phyloP scores from a whole-genome alignment of 768 basidiomycete genomes.

The Pulveroboletus sp. region DNA sequence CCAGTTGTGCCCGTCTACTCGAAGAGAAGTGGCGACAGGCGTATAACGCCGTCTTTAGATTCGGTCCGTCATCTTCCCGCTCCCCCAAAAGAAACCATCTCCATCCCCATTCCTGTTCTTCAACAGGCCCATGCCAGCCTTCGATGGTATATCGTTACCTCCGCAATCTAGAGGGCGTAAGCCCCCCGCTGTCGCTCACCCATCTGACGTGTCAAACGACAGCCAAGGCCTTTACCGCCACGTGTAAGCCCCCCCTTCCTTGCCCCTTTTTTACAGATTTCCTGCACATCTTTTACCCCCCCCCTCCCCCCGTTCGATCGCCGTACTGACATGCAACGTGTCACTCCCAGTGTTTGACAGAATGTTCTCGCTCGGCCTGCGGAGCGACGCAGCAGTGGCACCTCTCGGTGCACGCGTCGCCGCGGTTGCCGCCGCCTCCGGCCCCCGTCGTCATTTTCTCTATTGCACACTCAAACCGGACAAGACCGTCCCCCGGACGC shows the following conservation, averaged over 20 bases:
- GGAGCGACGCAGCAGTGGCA: slow-evolving; percentile 61
- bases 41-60: slow-evolving; percentile 82
- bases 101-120: too few species aligned
- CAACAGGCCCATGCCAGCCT: slow-evolving; percentile 75
- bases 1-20: slow-evolving; percentile 74
- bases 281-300: neutral
- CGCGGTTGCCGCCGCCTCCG: slow-evolving; percentile 62
- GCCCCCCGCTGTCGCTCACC: slow-evolving; percentile 81
- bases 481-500: slow-evolving; percentile 39
- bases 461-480: slow-evolving; percentile 77
- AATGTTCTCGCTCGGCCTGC: slow-evolving; percentile 84
- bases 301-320: neutral
- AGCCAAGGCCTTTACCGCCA: slow-evolving; percentile 86
- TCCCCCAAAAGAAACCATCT: neutral
- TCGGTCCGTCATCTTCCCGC: slow-evolving; percentile 45
- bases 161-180: slow-evolving; percentile 86
- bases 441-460: slow-evolving; percentile 81
- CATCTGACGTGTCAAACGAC: slow-evolving; percentile 87
- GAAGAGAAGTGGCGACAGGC: slow-evolving; percentile 95
- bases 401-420: slow-evolving; percentile 63
- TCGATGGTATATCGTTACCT: slow-evolving; percentile 93
- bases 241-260: slow-evolving; percentile 35
- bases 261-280: neutral
- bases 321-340: neutral
- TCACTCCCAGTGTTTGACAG: slow-evolving; percentile 69